phyloP scores from a whole-genome alignment of 2,329 filamentous ascomycete species.

The Aspergillus costaricaensis region DNA sequence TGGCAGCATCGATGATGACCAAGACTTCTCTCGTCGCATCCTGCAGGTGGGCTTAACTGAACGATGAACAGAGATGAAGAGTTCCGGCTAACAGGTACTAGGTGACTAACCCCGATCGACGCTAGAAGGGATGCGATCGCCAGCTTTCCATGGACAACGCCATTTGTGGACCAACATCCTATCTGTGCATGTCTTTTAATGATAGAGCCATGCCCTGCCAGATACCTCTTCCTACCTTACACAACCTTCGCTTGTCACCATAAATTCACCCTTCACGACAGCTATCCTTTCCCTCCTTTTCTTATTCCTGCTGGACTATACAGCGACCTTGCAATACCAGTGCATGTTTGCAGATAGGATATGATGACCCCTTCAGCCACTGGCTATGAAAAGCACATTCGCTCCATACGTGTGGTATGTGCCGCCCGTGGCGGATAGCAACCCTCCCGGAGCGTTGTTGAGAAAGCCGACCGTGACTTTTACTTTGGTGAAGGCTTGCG shows the following conservation, averaged over 20 bases:
- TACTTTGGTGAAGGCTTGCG: not conserved
- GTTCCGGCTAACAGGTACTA: slow-evolving; percentile 6
- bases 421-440: not conserved
- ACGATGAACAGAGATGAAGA: too few relatives aligned
- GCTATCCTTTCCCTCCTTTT: slow-evolving; percentile 3
- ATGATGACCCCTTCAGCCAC: slow-evolving; percentile 1
- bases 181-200: slow-evolving; percentile 18
- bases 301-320: slow-evolving; percentile 26
- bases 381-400: slow-evolving; percentile 6
- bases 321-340: slow-evolving; percentile 34
- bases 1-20: slow-evolving; percentile 94
- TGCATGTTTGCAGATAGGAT: slow-evolving; percentile 15
- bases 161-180: slow-evolving; percentile 8
- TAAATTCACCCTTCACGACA: slow-evolving; percentile 9
- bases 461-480: not conserved
- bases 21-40: slow-evolving; percentile 95
- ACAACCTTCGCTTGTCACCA: slow-evolving; percentile 16
- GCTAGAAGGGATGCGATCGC: slow-evolving; percentile 17
- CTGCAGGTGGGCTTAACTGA: slow-evolving; percentile 67
- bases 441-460: not conserved
- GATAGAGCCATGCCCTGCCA: slow-evolving; percentile 17
- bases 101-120: slow-evolving; percentile 39
- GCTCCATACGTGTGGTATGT: not conserved
- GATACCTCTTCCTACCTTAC: slow-evolving; percentile 6
- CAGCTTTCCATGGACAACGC: not conserved